Percentiles rank a stretch among this genome's conserved stretches.
Conservation (phyloP, 352 stramenopile species). For the Pythium sukuiense region DNA sequence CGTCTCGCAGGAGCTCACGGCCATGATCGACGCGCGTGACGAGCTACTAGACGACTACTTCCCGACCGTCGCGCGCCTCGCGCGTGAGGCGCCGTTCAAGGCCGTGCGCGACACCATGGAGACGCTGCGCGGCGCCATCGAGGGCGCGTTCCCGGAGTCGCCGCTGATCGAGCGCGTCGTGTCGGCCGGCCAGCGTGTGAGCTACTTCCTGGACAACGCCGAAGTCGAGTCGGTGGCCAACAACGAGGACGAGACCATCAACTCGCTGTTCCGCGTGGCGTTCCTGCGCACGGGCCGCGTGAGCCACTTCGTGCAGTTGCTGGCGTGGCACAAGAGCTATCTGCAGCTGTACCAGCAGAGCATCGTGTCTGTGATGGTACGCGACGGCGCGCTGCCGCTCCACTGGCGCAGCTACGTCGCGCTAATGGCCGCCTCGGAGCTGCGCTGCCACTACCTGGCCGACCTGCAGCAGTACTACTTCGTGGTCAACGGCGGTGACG, state of each 20-base stretch:
- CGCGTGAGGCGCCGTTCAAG: conserved; percentile 65
- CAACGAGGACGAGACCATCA: conserved; percentile 54
- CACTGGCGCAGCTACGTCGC: conserved; percentile 85
- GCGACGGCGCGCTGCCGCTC: conserved; percentile 76
- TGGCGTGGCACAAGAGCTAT: conserved; percentile 83
- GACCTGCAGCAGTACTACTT: conserved; percentile 86
- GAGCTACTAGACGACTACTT: conserved; percentile 63
- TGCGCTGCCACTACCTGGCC: conserved; percentile 78
- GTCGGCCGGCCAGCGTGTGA: conserved; percentile 35
- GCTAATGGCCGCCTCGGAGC: conserved; percentile 75
- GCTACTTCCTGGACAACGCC: conserved; percentile 67
- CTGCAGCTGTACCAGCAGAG: conserved; percentile 66
- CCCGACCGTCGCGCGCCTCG: conserved; percentile 62
- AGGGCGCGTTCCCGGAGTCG: conserved; percentile 24
- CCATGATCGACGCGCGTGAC: conserved; percentile 44
- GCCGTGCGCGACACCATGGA: conserved; percentile 60
- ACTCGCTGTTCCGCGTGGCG: conserved; percentile 44
- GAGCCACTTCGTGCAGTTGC: conserved; percentile 71
- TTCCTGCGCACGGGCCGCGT: conserved; percentile 76
- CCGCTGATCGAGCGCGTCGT: conserved; percentile 6
- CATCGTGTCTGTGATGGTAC: conserved; percentile 67
- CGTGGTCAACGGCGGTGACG: conserved; percentile 75
- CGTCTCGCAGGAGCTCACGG: conserved; percentile 53
- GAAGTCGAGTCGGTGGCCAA: conserved; percentile 30
- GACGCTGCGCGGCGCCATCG: conserved; percentile 44